Evolutionary conservation across 495 filamentous ascomycete genomes (phyloP).

Genomic region (Evernia prunastri): DNA sequence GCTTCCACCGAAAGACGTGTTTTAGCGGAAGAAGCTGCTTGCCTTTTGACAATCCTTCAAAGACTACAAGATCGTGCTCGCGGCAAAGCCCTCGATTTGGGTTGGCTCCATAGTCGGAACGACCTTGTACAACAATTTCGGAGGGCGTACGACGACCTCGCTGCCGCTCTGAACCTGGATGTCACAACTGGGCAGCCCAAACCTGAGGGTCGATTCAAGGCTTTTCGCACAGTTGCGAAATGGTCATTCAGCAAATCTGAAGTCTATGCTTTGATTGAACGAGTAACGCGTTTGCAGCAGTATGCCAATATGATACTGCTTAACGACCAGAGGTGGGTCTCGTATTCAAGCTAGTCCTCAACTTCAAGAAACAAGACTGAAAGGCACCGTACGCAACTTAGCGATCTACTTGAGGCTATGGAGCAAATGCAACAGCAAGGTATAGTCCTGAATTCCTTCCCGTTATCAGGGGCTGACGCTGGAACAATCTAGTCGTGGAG

Average conservation of each 20-base stretch:
- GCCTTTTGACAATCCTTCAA: neutral
- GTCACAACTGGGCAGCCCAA: neutral
- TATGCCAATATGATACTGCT: neutral
- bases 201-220: neutral
- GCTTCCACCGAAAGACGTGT: neutral
- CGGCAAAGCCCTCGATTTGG: too few species aligned
- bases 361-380: too few species aligned
- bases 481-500: neutral
- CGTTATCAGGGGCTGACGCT: too few species aligned
- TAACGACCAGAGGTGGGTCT: neutral
- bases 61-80: neutral
- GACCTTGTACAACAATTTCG: neutral
- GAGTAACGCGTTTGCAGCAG: neutral
- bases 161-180: neutral
- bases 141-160: neutral
- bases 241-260: neutral
- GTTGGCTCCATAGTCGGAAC: too few species aligned
- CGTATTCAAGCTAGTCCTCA: too few species aligned
- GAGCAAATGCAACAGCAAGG: too few species aligned
- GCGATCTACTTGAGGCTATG: too few species aligned
- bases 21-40: neutral
- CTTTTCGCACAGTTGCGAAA: neutral
- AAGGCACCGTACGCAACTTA: too few species aligned
- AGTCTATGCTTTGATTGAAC: neutral
- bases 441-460: too few species aligned